These are phyloP conservation scores for Epichloe coenophiala DNA, from an alignment of 2,329 filamentous ascomycete species.

Conservation along the genomic window DNA sequence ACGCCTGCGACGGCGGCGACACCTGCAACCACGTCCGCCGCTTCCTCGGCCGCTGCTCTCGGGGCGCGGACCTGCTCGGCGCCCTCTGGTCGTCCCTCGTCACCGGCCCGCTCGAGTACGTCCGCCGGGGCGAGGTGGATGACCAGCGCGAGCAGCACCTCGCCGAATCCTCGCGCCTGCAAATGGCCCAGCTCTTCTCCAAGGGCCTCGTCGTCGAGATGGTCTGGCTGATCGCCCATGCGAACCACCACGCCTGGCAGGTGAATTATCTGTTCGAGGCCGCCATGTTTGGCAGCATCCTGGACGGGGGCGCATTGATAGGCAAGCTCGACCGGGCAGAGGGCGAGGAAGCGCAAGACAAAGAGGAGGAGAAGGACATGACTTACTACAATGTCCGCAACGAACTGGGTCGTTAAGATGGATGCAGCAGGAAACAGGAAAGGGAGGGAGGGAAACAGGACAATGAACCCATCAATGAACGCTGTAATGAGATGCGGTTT, in stretches of 20 bases:
- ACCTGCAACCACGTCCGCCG: constrained; percentile 9
- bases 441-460: too few species aligned
- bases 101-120: constrained; percentile 8
- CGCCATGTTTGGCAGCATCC: constrained; percentile 20
- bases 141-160: constrained; percentile 7
- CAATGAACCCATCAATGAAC: too few species aligned
- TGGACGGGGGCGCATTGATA: constrained; percentile 15
- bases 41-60: constrained; percentile 4
- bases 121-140: constrained; percentile 8
- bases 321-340: constrained; percentile 16
- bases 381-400: too few species aligned
- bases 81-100: constrained; percentile 10
- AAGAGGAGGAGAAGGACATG: too few species aligned
- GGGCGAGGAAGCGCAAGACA: too few species aligned
- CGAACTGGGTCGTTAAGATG: too few species aligned
- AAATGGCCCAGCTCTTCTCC: constrained; percentile 13
- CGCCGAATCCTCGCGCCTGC: constrained; percentile 6
- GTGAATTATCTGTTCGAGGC: constrained; percentile 19
- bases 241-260: constrained; percentile 16
- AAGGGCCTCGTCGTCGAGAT: constrained; percentile 8
- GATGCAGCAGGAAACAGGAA: too few species aligned
- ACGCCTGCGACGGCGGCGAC: constrained; percentile 9
- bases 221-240: constrained; percentile 11
- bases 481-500: too few species aligned
- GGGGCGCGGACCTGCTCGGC: constrained; percentile 4